A percentile compares a stretch with the other conserved stretches of the same genome.
phyloP scores from a whole-genome alignment of 768 basidiomycete species.

The Rhodotorula taiwanensis region DNA sequence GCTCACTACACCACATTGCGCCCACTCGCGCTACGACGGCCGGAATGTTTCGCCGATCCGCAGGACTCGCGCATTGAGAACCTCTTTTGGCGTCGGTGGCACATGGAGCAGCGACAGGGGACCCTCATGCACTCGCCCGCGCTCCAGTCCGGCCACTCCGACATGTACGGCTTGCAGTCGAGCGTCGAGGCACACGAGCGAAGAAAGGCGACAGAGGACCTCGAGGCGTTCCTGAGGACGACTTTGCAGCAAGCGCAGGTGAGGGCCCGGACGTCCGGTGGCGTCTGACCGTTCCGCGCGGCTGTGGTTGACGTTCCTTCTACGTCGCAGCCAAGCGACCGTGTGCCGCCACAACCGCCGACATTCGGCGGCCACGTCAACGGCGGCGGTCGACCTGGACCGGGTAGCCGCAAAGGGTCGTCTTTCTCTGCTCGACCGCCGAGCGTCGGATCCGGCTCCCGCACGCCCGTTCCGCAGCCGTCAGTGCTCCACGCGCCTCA shows the following conservation, averaged over 20 bases:
- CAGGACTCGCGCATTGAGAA: conserved; percentile 33
- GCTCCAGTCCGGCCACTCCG: not conserved
- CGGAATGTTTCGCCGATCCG: no score
- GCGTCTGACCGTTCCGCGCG: not conserved
- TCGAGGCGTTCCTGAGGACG: conserved; percentile 29
- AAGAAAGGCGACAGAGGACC: conserved; percentile 17
- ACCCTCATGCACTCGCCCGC: conserved; percentile 6
- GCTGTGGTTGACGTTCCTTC: not conserved
- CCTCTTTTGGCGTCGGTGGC: conserved; percentile 32
- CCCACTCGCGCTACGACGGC: no score
- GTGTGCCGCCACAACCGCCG: conserved; percentile 3
- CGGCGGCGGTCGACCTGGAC: not conserved
- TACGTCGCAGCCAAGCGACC: conserved; percentile 1
- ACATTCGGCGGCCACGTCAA: conserved; percentile 2
- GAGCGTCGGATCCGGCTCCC: not conserved
- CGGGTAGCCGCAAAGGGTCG: not conserved
- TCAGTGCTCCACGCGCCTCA: conserved; percentile 5
- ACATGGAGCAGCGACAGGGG: conserved; percentile 20
- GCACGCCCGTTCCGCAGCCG: not conserved
- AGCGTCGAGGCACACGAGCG: conserved; percentile 12
- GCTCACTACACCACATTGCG: no score
- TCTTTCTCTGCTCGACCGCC: conserved; percentile 4
- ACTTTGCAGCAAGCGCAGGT: conserved; percentile 21
- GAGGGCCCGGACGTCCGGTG: not conserved
- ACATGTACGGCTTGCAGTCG: conserved; percentile 5